Evolutionary conservation across 2,329 filamentous ascomycete genomes (phyloP), one percentile per base, ranked within the genome.

Genomic region (Apiospora rasikravindrae): DNA sequence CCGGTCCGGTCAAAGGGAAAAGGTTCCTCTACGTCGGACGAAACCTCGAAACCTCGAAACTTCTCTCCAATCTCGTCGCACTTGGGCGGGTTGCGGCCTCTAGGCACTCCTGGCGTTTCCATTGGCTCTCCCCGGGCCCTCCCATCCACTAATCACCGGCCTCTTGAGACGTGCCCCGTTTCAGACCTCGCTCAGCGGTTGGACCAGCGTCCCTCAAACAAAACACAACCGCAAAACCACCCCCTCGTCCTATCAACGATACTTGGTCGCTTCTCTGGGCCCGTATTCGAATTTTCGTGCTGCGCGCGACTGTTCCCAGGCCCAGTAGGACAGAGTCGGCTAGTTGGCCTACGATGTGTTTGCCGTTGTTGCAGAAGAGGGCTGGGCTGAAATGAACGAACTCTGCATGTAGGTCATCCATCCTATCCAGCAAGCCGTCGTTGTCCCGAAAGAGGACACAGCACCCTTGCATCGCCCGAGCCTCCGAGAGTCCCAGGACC

Each of bases 111-210:
- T n/a, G 40, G 33, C 33, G 57, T 2, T 64, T 10, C 4, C 33
- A 64, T 64, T 64, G 57, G 57, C 4, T 64, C 26, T 33, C 57
- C 29, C 24, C 8, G 24, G 33, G 29, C 33, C 57, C 33, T 37
- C 66, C 33, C 66, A 44, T 69, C 67, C 67, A 69, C 67, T 64
- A 49, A 69, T 29, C 26, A 26, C 42, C 42, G 44, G 33, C 26
- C 44, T 37, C n/a, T 69, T 37, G 67, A 69, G 42, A 69, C 67
- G 26, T 14, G 67, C 67, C 26, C 26, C 44, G 67, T 69, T 69
- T 69, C 67, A 69, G 57, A 64, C 57, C 57, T 13, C 33, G 2
- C 33, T 40, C 53, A 61, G 53, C 53, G 53, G 53, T 61, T 61
- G 53, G 29, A 61, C 29, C 53, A 61, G 26, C 16, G 53, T 61